These are phyloP conservation scores for Linnemannia hyalina DNA, from an alignment of 192 early-diverging fungal species.

Conservation along the genomic window DNA sequence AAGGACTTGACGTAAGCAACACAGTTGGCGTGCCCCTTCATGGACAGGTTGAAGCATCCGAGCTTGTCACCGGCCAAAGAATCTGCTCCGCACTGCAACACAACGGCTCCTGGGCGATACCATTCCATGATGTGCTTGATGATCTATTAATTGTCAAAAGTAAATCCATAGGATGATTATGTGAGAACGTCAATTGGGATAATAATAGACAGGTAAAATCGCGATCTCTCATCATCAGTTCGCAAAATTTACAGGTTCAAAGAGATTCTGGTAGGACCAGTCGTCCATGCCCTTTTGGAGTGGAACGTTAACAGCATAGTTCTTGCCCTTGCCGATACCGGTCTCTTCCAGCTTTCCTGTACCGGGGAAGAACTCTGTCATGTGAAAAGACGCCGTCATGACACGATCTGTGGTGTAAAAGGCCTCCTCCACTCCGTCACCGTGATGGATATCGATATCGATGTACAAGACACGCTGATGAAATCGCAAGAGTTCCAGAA, in stretches of 20 bases:
- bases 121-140: conserved; percentile 95
- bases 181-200: not conserved
- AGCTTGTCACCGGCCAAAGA: conserved; percentile 95
- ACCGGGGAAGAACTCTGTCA: conserved; percentile 96
- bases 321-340: conserved; percentile 88
- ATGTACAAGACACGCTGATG: conserved; percentile 96
- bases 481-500: conserved; percentile 78
- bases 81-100: conserved; percentile 98
- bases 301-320: conserved; percentile 96
- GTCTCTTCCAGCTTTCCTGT: conserved; percentile 93
- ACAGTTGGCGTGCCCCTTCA: conserved; percentile 93
- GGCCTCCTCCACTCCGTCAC: conserved; percentile 96
- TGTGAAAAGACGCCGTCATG: conserved; percentile 97
- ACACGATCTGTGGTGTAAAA: conserved; percentile 95
- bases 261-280: conserved; percentile 80
- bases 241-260: conserved; percentile 65
- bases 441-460: conserved; percentile 94
- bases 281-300: conserved; percentile 97
- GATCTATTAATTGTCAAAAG: conserved; percentile 63
- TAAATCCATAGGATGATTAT: not conserved
- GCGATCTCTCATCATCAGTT: not conserved
- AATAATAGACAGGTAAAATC: not conserved
- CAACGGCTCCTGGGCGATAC: conserved; percentile 91
- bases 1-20: conserved; percentile 93
- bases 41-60: conserved; percentile 95